These are phyloP conservation scores for Williopsis jadinii DNA, from an alignment of 1,139 yeast genomes.

Conservation along the genomic window DNA sequence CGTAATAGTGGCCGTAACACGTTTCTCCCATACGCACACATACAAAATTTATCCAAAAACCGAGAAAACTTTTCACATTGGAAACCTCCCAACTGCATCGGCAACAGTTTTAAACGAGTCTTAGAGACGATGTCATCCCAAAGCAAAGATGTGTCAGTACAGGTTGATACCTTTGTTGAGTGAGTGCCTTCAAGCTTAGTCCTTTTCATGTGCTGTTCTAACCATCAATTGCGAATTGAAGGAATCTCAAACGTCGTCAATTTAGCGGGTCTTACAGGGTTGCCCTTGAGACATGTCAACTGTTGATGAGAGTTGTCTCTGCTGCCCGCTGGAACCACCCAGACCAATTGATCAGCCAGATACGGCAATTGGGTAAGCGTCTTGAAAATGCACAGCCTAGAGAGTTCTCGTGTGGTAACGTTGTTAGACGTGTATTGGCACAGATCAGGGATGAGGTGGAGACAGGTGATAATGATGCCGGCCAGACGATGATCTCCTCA, in stretches of 20 bases:
- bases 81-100: too few species aligned
- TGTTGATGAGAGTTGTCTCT: slow-evolving; percentile 82
- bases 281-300: slow-evolving; percentile 82
- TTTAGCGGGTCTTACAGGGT: slow-evolving; percentile 54
- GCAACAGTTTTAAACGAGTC: too few species aligned
- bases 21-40: too few species aligned
- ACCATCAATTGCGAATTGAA: neutral
- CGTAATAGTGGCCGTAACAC: too few species aligned
- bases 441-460: slow-evolving; percentile 80
- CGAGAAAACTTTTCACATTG: too few species aligned
- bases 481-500: slow-evolving; percentile 61
- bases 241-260: slow-evolving; percentile 63
- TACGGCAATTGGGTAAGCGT: slow-evolving; percentile 56
- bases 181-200: slow-evolving; percentile 7
- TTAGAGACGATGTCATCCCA: slow-evolving; percentile 11
- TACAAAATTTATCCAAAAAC: too few species aligned
- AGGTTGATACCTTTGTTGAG: slow-evolving; percentile 26
- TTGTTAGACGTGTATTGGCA: slow-evolving; percentile 83
- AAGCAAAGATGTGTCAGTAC: slow-evolving; percentile 20
- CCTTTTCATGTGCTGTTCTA: neutral
- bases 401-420: slow-evolving; percentile 85
- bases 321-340: slow-evolving; percentile 83
- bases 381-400: slow-evolving; percentile 63
- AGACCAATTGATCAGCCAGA: slow-evolving; percentile 61
- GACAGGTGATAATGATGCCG: slow-evolving; percentile 33